These are phyloP conservation scores for Lactarius sp. DNA, from an alignment of 768 basidiomycete genomes.

Conservation along the genomic window DNA sequence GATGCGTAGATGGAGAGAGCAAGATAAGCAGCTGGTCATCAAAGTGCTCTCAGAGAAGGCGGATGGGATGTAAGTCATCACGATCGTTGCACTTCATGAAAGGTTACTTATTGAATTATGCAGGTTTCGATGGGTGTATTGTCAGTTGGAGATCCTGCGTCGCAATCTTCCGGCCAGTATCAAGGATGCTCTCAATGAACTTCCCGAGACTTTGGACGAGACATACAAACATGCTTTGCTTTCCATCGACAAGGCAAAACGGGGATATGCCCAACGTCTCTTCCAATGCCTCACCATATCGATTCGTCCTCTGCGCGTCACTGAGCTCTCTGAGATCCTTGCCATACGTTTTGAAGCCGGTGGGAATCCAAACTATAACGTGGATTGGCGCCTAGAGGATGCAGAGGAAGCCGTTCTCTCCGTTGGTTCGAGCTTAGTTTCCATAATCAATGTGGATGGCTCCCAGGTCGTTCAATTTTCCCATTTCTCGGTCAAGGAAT, in stretches of 20 bases:
- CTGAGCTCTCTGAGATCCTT: conserved; percentile 2
- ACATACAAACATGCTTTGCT: neutral
- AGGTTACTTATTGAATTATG: neutral
- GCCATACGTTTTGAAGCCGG: neutral
- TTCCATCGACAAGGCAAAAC: neutral
- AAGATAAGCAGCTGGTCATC: neutral
- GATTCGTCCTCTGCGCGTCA: conserved; percentile 6
- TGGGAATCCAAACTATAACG: neutral
- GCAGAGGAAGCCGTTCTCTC: conserved; percentile 8
- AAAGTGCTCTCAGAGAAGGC: neutral
- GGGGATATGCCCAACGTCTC: neutral
- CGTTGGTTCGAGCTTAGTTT: conserved; percentile 6
- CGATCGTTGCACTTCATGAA: too few species aligned
- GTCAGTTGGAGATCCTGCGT: neutral
- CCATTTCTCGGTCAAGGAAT: conserved; percentile 11
- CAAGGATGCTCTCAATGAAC: neutral
- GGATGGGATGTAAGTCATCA: conserved; percentile 9
- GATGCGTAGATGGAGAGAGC: conserved; percentile 4
- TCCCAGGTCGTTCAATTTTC: conserved; percentile 2
- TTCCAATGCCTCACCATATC: conserved; percentile 2
- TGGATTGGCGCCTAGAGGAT: neutral
- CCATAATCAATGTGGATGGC: neutral
- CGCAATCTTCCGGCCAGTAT: neutral
- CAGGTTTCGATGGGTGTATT: conserved; percentile 9
- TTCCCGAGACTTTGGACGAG: neutral